phyloP scores from a whole-genome alignment of 2,329 filamentous ascomycete genomes.

The Claviceps maximensis region DNA sequence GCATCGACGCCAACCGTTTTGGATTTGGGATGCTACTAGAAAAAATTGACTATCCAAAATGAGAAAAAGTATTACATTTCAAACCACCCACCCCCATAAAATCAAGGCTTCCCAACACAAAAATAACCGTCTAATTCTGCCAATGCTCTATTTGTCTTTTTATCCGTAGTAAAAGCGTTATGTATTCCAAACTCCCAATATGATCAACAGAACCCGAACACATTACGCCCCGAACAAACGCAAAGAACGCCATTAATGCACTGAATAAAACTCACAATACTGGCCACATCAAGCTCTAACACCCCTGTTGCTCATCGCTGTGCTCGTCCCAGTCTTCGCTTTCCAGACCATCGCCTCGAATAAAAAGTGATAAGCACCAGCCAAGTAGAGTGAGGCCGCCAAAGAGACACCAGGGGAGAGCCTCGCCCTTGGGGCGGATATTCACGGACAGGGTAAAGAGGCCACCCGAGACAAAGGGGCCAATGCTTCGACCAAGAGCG shows the following conservation, averaged over 20 bases:
- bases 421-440: constrained; percentile 68
- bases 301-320: neutral
- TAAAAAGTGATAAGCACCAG: constrained; percentile 66
- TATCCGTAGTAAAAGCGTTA: neutral
- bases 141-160: too few relatives aligned
- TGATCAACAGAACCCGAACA: neutral
- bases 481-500: constrained; percentile 75
- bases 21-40: too few relatives aligned
- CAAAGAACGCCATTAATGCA: neutral
- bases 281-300: neutral
- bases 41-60: too few relatives aligned
- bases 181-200: neutral
- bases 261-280: neutral
- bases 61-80: too few relatives aligned
- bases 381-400: constrained; percentile 70
- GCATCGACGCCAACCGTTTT: too few relatives aligned
- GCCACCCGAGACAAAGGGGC: constrained; percentile 76
- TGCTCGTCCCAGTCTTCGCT: constrained; percentile 37
- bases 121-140: too few relatives aligned
- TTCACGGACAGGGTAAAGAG: constrained; percentile 69
- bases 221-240: neutral
- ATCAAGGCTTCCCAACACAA: too few relatives aligned
- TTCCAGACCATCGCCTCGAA: constrained; percentile 50
- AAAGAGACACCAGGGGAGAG: constrained; percentile 76
- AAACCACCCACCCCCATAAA: too few relatives aligned